Evolutionary conservation across 2,329 filamentous ascomycete genomes (phyloP).

Genomic region (Verticillium albo-atrum): DNA sequence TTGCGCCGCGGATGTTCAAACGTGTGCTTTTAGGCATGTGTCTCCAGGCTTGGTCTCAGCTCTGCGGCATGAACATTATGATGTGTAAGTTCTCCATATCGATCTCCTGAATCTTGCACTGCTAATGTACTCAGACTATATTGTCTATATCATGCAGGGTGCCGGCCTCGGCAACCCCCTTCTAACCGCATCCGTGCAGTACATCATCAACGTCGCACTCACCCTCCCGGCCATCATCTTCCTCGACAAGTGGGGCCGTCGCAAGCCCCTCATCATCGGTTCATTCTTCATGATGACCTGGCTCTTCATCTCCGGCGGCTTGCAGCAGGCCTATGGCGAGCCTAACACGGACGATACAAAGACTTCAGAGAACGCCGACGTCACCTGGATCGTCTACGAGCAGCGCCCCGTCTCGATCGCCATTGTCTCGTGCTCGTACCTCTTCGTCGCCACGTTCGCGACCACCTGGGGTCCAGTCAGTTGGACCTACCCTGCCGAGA

Average conservation of each 20-base stretch:
- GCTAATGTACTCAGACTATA: constrained; percentile 35
- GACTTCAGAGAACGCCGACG: constrained; percentile 36
- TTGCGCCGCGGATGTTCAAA: constrained; percentile 47
- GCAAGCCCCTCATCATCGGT: constrained; percentile 50
- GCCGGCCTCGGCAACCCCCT: constrained; percentile 52
- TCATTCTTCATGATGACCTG: constrained; percentile 56
- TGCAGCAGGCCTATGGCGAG: constrained; percentile 57
- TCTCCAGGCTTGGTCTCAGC: constrained; percentile 56
- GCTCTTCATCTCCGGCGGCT: constrained; percentile 57
- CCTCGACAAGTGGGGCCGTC: constrained; percentile 55
- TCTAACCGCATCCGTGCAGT: constrained; percentile 58
- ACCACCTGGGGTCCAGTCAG: constrained; percentile 44
- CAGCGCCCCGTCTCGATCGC: constrained; percentile 52
- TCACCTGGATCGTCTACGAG: constrained; percentile 53
- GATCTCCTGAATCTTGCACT: background rate
- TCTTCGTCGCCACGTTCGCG: constrained; percentile 49
- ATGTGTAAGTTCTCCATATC: constrained; percentile 28
- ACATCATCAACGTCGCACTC: constrained; percentile 58
- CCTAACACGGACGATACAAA: constrained; percentile 34
- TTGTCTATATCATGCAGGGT: constrained; percentile 56
- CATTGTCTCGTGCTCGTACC: constrained; percentile 64
- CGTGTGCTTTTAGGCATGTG: constrained; percentile 54
- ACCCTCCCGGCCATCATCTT: constrained; percentile 57
- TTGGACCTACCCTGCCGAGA: constrained; percentile 45
- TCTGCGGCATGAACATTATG: constrained; percentile 58